phyloP scores from a whole-genome alignment of 495 filamentous ascomycete species.

The Coniosporium apollinis region DNA sequence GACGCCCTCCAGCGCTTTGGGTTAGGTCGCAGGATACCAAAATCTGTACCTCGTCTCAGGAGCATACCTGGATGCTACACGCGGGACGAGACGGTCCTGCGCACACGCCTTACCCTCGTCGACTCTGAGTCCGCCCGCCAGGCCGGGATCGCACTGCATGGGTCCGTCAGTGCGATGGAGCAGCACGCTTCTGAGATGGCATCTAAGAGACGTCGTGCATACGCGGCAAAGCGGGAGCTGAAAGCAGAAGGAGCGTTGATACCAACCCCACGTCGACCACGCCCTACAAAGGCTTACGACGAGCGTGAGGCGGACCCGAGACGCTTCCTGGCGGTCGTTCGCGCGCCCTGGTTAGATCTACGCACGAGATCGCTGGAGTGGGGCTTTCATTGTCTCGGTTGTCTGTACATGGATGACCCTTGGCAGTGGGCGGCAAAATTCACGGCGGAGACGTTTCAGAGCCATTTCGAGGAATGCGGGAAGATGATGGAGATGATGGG shows the following conservation, averaged over 20 bases:
- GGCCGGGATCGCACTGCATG: slow-evolving; percentile 13
- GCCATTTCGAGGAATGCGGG: slow-evolving; percentile 14
- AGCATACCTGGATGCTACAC: slow-evolving; percentile 16
- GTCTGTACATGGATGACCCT: slow-evolving; percentile 9
- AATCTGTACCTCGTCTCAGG: slow-evolving; percentile 11
- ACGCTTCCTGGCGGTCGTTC: slow-evolving; percentile 17
- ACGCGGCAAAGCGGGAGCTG: slow-evolving; percentile 2
- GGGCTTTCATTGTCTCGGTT: slow-evolving; percentile 16
- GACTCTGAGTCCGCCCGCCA: slow-evolving; percentile 10
- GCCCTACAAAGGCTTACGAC: slow-evolving; percentile 9
- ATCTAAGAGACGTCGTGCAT: slow-evolving; percentile 1
- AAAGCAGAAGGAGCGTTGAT: not conserved
- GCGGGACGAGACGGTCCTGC: slow-evolving; percentile 5
- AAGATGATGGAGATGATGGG: too few relatives aligned
- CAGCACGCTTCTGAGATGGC: slow-evolving; percentile 5
- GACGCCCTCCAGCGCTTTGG: slow-evolving; percentile 13
- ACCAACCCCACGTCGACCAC: slow-evolving; percentile 7
- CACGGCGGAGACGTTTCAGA: slow-evolving; percentile 8
- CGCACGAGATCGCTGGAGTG: slow-evolving; percentile 2
- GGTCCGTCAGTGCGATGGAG: slow-evolving; percentile 9
- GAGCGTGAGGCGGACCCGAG: slow-evolving; percentile 7
- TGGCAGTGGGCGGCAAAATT: slow-evolving; percentile 15
- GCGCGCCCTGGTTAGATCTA: slow-evolving; percentile 7
- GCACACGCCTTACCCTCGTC: slow-evolving; percentile 6
- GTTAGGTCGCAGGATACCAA: slow-evolving; percentile 7